Conservation (phyloP, 2,329 filamentous ascomycete species). For the Colletotrichum cuscutae region DNA sequence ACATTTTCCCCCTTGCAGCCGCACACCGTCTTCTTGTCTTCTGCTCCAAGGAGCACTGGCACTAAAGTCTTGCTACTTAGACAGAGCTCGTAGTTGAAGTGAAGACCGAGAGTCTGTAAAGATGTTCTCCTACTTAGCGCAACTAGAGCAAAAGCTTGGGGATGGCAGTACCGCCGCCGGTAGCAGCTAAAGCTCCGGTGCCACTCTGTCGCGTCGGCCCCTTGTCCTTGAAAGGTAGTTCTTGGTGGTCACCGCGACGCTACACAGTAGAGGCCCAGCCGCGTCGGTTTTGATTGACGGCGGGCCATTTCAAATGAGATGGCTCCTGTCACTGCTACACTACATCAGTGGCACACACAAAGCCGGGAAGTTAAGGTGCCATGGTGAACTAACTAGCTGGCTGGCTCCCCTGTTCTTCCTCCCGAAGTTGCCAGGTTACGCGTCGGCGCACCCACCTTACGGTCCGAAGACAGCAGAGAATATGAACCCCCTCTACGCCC, state of each 20-base stretch:
- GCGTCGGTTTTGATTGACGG: slow-evolving; percentile 6
- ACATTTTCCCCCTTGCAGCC: neutral
- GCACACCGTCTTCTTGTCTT: slow-evolving; percentile 1
- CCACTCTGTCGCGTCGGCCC: slow-evolving; percentile 4
- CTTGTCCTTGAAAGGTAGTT: slow-evolving; percentile 17
- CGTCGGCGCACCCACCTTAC: neutral
- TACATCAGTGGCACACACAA: slow-evolving; percentile 8
- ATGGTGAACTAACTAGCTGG: neutral
- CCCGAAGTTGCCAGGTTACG: neutral
- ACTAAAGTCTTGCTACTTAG: neutral
- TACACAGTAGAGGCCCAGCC: slow-evolving; percentile 10
- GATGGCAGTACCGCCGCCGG: neutral
- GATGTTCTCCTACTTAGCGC: neutral
- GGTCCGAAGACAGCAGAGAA: slow-evolving; percentile 9
- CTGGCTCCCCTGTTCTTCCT: neutral
- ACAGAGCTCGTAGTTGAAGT: neutral
- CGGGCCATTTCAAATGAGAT: slow-evolving; percentile 6
- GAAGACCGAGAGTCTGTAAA: neutral
- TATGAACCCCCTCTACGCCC: slow-evolving; percentile 14
- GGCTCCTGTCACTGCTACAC: slow-evolving; percentile 3
- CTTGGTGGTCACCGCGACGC: slow-evolving; percentile 5
- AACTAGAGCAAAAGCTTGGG: neutral
- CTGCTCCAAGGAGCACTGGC: neutral
- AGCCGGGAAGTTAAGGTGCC: neutral
- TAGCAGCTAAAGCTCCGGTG: slow-evolving; percentile 1